Percentiles rank a stretch among this genome's conserved stretches.
phyloP scores from a whole-genome alignment of 805 yeast species.

The Clavispora fructus region DNA sequence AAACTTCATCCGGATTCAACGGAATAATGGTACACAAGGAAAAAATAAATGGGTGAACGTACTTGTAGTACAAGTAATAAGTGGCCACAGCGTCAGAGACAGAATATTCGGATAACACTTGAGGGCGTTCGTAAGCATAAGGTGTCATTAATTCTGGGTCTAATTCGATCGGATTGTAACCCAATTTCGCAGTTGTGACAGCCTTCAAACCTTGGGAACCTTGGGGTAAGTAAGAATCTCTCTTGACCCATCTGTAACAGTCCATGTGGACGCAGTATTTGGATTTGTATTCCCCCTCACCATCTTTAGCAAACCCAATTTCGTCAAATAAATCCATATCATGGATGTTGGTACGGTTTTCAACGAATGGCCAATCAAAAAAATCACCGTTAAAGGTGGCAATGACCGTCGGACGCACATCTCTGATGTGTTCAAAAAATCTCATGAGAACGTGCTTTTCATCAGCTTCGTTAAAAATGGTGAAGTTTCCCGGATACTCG shows the following conservation, averaged over 20 bases:
- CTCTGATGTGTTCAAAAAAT: slow-evolving; percentile 88
- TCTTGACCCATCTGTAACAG: slow-evolving; percentile 94
- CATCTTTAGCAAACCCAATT: slow-evolving; percentile 87
- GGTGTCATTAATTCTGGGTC: slow-evolving; percentile 99
- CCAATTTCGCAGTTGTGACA: slow-evolving; percentile 91
- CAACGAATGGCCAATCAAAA: slow-evolving; percentile 99
- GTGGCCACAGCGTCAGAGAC: slow-evolving; percentile 99
- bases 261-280: slow-evolving; percentile 95
- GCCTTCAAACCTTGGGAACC: slow-evolving; percentile 98
- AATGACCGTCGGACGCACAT: slow-evolving; percentile 89
- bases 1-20: slow-evolving; percentile 90
- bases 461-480: slow-evolving; percentile 83
- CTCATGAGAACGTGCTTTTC: slow-evolving; percentile 69
- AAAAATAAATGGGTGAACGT: slow-evolving; percentile 94
- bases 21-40: slow-evolving; percentile 96
- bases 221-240: slow-evolving; percentile 96
- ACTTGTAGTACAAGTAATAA: slow-evolving; percentile 89
- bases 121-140: slow-evolving; percentile 92
- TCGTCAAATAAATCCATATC: slow-evolving; percentile 86
- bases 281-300: slow-evolving; percentile 89
- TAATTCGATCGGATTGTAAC: slow-evolving; percentile 92
- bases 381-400: slow-evolving; percentile 98
- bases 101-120: slow-evolving; percentile 87
- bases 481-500: slow-evolving; percentile 86
- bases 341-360: slow-evolving; percentile 76